These are phyloP conservation scores for Auricularia auricula-judae DNA, from an alignment of 768 basidiomycete species.

Conservation along the genomic window DNA sequence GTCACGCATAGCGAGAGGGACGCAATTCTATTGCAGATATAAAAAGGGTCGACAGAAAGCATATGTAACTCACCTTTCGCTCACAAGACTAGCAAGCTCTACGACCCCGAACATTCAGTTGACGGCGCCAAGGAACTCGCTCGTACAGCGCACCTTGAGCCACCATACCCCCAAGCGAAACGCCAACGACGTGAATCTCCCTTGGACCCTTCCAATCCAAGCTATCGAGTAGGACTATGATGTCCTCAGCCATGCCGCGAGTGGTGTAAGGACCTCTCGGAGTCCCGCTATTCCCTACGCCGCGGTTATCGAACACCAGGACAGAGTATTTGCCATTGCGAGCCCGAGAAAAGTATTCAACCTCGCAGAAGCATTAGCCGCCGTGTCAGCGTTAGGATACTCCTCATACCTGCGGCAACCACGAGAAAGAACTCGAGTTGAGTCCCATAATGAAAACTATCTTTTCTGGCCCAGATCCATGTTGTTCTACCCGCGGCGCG, in stretches of 20 bases:
- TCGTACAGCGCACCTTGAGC: slow-evolving; percentile 42
- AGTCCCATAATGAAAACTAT: slow-evolving; percentile 70
- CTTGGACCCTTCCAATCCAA: slow-evolving; percentile 58
- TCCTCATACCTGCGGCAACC: slow-evolving; percentile 24
- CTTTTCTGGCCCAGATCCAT: slow-evolving; percentile 55
- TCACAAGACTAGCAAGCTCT: slow-evolving; percentile 63
- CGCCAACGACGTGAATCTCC: slow-evolving; percentile 59
- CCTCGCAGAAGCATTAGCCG: slow-evolving; percentile 27
- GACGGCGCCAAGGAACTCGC: neutral
- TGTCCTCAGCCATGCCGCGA: slow-evolving; percentile 68
- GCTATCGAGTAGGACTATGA: slow-evolving; percentile 52
- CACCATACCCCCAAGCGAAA: slow-evolving; percentile 79
- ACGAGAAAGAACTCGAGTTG: slow-evolving; percentile 39
- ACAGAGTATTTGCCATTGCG: slow-evolving; percentile 36
- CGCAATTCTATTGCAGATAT: slow-evolving; percentile 30
- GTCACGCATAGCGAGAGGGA: slow-evolving; percentile 63
- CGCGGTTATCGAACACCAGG: slow-evolving; percentile 77
- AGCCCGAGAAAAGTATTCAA: slow-evolving; percentile 47
- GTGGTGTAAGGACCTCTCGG: slow-evolving; percentile 72
- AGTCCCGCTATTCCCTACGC: slow-evolving; percentile 63
- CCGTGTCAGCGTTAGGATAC: neutral
- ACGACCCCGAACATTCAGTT: neutral
- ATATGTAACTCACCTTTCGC: slow-evolving; percentile 20
- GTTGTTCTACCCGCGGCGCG: slow-evolving; percentile 35
- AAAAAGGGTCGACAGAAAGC: too few relatives aligned